Evolutionary conservation across 305 asterid genomes (phyloP), one percentile per base, ranked within the genome.

Genomic region (Coffea humblotiana): DNA sequence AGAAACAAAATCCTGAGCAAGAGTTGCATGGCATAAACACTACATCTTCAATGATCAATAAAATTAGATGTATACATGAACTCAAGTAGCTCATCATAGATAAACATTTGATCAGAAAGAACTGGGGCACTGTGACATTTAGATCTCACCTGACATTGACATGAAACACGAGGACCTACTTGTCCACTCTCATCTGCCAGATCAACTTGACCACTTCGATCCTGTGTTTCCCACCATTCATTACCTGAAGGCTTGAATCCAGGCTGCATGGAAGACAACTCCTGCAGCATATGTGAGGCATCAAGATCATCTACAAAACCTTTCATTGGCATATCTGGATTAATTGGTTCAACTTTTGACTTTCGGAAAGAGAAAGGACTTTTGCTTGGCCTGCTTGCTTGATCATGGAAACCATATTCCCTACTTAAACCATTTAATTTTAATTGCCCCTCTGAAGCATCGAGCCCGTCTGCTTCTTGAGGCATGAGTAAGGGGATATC

Each of bases 171-270:
- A 68, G 98, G 97, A 77, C 99, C 99, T 45, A 92, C 97, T 86
- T 95, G 97, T 79, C 97, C 97, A 83, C 89, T 88, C 91, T 95
- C 99, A 87, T 89, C 96, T 71, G 92, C 84, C 68, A 92, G 86
- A 85, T 91, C 93, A 90, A 93, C 93, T 82, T 87, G 94, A 88
- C 87, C 89, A 74, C 93, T 97, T 81, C 95, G 87, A 82, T 95
- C 98, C 89, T 92, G 99, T 81, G 88, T 83, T 87, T 95, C 99
- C 98, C 98, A 94, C 99, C 98, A 94, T 79, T 91, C 94, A 27
- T 77, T 88, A 80, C 85, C 90, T 14, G 88, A 77, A 83, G 82
- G 79, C 74, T 83, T 90, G 43, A 82, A 49, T 58, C 89, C 90
- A 81, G 88, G 86, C 79, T 84, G 91, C 85, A 80, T 91, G 76